Base-by-base conservation (phyloP, 495 filamentous ascomycete species). In the Penicillium samsonianum region DNA sequence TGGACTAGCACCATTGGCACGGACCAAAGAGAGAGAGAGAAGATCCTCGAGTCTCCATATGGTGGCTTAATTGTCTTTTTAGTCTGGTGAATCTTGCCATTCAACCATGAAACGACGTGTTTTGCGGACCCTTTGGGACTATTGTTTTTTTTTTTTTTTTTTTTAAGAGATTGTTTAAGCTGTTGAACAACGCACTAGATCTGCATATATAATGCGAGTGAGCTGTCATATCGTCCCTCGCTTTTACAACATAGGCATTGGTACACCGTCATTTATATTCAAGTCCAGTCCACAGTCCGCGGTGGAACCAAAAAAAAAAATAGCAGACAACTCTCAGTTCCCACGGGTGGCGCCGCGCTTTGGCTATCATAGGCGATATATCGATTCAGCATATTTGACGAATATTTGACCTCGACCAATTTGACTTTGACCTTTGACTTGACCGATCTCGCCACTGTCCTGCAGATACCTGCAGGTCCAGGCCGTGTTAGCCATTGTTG, bases 211-310 rank as follows among this genome's bases (percentile, higher is more conserved):
- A 25, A 46, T 46, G 11, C 23, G 12, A 9, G 26, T 50, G 43
- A 35, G 54, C 59, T 65, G 53, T 67, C 62, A 53, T 37, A 14
- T 50, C 19, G 4, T 26, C 1, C 22, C n/a, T 17, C 50, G 28
- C 7, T 2, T 20, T 11, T 25, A 20, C 3, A 30, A n/a, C n/a
- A n/a, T n/a, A n/a, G n/a, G n/a, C n/a, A n/a, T n/a, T n/a, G n/a
- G n/a, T n/a, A n/a, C n/a, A 47, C 53, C 42, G 53, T 47, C 28
- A 38, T 37, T 55, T 12, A 46, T 28, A 46, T 30, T 11, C 14
- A 30, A 2, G 7, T 30, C n/a, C 1, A 2, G 7, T 30, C n/a
- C 1, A 19, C n/a, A 9, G 35, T 22, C 11, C n/a, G 7, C 35
- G 49, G 48, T 37, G 48, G n/a, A 25, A 50, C 16, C 14, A 10